phyloP scores from a whole-genome alignment of 768 basidiomycete species.

The Panaeolus cyanescens region DNA sequence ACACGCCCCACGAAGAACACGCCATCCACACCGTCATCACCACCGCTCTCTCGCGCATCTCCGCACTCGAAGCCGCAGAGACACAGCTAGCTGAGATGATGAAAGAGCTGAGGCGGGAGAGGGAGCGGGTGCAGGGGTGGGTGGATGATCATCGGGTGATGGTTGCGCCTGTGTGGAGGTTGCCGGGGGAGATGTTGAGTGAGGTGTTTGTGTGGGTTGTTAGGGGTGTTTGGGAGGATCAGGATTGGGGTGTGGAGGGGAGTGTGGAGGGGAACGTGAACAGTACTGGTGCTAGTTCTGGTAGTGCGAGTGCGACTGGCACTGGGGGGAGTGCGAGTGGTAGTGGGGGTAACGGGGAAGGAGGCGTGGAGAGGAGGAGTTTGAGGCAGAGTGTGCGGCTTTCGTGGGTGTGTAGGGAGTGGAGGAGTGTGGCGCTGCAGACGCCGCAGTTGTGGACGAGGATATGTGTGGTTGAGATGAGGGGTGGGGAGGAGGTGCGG shows the following conservation, averaged over 20 bases:
- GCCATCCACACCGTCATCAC: not conserved
- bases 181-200: not conserved
- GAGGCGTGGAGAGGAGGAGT: not conserved
- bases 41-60: not conserved
- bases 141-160: not conserved
- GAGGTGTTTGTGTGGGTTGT: not conserved
- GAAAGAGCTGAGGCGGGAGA: not conserved
- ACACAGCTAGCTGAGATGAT: not conserved
- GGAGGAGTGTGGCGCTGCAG: not conserved
- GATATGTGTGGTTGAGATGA: not conserved
- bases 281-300: too few relatives aligned
- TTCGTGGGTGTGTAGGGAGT: not conserved
- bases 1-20: not conserved
- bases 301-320: too few relatives aligned
- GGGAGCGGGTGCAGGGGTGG: not conserved
- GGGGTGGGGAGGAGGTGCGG: not conserved
- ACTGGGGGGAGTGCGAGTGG: too few relatives aligned
- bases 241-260: too few relatives aligned
- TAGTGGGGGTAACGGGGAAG: too few relatives aligned
- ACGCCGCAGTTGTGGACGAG: slow-evolving; percentile 1
- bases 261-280: too few relatives aligned
- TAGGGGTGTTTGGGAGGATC: too few relatives aligned
- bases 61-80: not conserved
- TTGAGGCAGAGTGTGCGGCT: not conserved
- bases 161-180: not conserved